Percentiles rank a stretch among this genome's conserved stretches.
phyloP scores from a whole-genome alignment of 768 basidiomycete genomes.

The Saitozyma sp. region DNA sequence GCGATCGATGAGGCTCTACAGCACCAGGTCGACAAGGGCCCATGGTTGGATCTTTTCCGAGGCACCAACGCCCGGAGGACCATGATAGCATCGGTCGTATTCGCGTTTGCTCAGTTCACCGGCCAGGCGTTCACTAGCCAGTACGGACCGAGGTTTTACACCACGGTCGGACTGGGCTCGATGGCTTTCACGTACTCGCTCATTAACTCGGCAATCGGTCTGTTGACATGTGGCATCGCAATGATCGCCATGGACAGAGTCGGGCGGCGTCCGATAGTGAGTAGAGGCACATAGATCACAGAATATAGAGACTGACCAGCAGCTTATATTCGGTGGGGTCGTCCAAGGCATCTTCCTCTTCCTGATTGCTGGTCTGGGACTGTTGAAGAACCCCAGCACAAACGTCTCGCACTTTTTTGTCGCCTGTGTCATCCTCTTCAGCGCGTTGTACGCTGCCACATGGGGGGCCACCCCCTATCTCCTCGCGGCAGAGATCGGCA shows the following conservation, averaged over 20 bases:
- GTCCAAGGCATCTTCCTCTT: background rate
- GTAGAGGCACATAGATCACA: too few relatives aligned
- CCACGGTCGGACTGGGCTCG: conserved; percentile 2
- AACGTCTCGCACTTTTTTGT: background rate
- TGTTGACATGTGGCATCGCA: background rate
- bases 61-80: conserved; percentile 12
- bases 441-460: background rate
- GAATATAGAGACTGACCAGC: too few relatives aligned
- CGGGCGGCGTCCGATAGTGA: background rate
- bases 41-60: conserved; percentile 14
- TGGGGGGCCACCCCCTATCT: conserved; percentile 1
- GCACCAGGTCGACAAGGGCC: background rate
- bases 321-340: background rate
- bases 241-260: conserved; percentile 1
- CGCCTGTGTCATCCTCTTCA: conserved; percentile 1
- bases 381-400: background rate
- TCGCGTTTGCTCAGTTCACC: background rate
- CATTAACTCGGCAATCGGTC: background rate
- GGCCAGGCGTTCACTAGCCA: conserved; percentile 5
- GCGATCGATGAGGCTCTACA: conserved; percentile 4
- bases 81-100: conserved; percentile 7
- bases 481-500: conserved; percentile 5
- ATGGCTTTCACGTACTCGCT: conserved; percentile 9
- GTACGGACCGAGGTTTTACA: conserved; percentile 6
- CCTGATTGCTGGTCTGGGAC: conserved; percentile 4